Evolutionary conservation across 2,329 filamentous ascomycete genomes (phyloP).

Genomic region (Exutisphaerella laricina): DNA sequence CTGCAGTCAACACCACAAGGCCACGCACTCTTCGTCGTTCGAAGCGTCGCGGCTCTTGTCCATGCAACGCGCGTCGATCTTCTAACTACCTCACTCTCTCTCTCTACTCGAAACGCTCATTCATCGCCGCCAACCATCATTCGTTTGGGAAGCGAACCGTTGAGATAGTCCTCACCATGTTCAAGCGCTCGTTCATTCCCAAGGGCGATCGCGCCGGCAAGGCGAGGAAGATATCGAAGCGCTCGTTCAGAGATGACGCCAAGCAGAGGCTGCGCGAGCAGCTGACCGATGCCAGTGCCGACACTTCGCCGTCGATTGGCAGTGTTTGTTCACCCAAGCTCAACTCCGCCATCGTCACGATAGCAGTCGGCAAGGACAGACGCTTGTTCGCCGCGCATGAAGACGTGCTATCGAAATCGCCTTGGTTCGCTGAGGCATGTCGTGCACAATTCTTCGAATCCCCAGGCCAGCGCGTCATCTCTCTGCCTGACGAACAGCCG

Average conservation of each 20-base stretch:
- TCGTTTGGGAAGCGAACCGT: conserved; percentile 35
- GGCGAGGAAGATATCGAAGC: conserved; percentile 71
- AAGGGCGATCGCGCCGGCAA: conserved; percentile 83
- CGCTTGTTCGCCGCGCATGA: conserved; percentile 93
- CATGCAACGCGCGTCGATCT: conserved; percentile 50
- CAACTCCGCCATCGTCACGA: conserved; percentile 72
- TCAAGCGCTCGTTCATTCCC: conserved; percentile 83
- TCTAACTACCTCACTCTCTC: conserved; percentile 30
- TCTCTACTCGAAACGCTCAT: conserved; percentile 36
- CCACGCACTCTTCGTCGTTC: conserved; percentile 20
- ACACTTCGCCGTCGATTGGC: conserved; percentile 33
- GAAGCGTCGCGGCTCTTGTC: conserved; percentile 20
- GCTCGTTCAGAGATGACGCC: conserved; percentile 68
- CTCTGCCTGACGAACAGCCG: conserved; percentile 74
- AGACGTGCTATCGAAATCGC: conserved; percentile 79
- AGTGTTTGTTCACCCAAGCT: conserved; percentile 43
- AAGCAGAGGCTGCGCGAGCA: conserved; percentile 87
- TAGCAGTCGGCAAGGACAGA: conserved; percentile 76
- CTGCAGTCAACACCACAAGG: conserved; percentile 29
- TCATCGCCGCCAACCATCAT: conserved; percentile 46
- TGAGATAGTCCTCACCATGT: conserved; percentile 56
- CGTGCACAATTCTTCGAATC: conserved; percentile 67
- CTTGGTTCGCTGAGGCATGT: conserved; percentile 61
- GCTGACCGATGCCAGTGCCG: conserved; percentile 54
- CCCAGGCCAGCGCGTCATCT: conserved; percentile 63